A percentile compares a stretch with the other conserved stretches of the same genome.
These are phyloP conservation scores for Fusarium sp. DNA, from an alignment of 2,329 filamentous ascomycete species.

Conservation along the genomic window DNA sequence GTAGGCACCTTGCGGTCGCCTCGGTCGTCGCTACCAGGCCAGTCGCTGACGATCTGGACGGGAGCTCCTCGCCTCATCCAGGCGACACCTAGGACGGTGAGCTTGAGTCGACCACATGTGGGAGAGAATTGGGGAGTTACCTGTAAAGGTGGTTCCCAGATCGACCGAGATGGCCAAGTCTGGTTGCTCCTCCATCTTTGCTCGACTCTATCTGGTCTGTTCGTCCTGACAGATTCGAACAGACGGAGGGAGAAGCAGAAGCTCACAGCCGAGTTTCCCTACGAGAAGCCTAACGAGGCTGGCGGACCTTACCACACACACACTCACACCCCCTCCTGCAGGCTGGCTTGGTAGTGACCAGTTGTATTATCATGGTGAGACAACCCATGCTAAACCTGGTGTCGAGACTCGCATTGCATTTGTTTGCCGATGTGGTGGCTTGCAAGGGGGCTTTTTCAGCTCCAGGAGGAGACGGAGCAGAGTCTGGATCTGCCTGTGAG, in stretches of 20 bases:
- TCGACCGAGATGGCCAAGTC: constrained; percentile 58
- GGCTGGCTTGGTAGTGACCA: neutral
- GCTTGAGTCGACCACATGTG: neutral
- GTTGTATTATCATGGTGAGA: neutral
- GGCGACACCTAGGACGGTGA: constrained; percentile 46
- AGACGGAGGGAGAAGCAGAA: neutral
- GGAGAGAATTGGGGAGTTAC: constrained; percentile 35
- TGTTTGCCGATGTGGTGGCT: constrained; percentile 16
- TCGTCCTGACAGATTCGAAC: neutral
- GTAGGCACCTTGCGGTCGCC: constrained; percentile 68
- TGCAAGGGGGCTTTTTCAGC: constrained; percentile 7
- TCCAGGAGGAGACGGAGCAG: neutral
- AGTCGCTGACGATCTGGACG: constrained; percentile 62
- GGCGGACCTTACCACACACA: neutral
- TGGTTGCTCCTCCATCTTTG: constrained; percentile 42
- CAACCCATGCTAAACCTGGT: neutral
- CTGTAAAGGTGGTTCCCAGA: constrained; percentile 60
- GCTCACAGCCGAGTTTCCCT: neutral
- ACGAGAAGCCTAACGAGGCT: neutral
- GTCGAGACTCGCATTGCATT: constrained; percentile 5
- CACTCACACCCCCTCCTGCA: neutral
- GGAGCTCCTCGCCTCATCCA: constrained; percentile 55
- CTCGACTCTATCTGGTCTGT: neutral
- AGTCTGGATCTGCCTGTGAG: neutral
- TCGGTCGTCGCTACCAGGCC: constrained; percentile 64